phyloP scores from a whole-genome alignment of 2,329 filamentous ascomycete genomes.

The Beauveria varroae region DNA sequence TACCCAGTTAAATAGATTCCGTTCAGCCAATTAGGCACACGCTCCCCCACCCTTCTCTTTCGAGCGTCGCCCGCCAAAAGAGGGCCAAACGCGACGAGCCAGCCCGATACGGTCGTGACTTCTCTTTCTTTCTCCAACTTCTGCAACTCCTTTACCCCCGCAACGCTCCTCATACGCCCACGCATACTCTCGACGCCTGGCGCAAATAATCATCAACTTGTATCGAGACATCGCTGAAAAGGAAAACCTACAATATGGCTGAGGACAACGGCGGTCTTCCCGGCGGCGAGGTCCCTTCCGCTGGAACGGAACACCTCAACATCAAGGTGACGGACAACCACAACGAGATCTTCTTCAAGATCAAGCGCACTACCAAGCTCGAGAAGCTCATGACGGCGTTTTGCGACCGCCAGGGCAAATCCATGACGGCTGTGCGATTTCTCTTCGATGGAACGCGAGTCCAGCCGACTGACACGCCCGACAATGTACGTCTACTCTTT shows the following conservation, averaged over 20 bases:
- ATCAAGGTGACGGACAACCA: conserved; percentile 99
- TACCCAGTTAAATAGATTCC: neutral
- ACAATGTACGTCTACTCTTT: conserved; percentile 59
- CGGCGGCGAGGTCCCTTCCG: conserved; percentile 34
- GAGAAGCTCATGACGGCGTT: conserved; percentile 99
- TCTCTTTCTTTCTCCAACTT: neutral
- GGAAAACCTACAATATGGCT: conserved; percentile 33
- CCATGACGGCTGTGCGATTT: conserved; percentile 76
- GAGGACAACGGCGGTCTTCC: conserved; percentile 43
- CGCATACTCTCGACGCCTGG: neutral
- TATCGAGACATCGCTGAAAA: neutral
- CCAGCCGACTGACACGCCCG: conserved; percentile 80
- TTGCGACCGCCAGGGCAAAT: conserved; percentile 92
- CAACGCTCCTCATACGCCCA: neutral
- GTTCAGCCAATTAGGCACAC: neutral
- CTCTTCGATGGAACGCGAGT: conserved; percentile 95
- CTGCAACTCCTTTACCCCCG: neutral
- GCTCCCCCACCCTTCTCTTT: conserved; percentile 3
- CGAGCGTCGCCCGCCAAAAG: neutral
- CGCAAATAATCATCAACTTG: neutral
- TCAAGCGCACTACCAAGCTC: conserved; percentile 91
- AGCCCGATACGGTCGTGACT: neutral
- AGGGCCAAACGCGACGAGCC: conserved; percentile 6
- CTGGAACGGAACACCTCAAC: conserved; percentile 77
- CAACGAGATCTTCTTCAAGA: conserved; percentile 99